Base-by-base conservation (phyloP, 139 green algal genomes). In the Desmodesmus armatus region DNA sequence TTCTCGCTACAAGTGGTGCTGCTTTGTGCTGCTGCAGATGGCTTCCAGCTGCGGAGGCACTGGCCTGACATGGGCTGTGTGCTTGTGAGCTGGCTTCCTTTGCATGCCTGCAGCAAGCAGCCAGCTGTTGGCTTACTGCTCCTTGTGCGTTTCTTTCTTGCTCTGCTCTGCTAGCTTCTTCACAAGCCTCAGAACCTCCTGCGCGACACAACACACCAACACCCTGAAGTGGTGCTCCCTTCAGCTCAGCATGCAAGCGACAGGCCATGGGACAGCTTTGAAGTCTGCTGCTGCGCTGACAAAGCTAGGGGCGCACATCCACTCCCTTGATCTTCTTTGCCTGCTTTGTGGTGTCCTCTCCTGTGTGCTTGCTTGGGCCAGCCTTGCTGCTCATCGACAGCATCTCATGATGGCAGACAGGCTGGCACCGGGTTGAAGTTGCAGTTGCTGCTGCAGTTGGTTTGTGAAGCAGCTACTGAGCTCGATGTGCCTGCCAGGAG, bases 161-260 rank as follows among this genome's bases (percentile, higher is more conserved):
- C 93, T 82, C 29, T 88, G 37, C 35, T 91, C 72, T 1, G 85
- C 84, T 7, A 97, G 84, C 19, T 81, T 75, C 35, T 90, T 90
- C 2, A 97, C 94, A 67, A 96, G 90, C 6, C 75, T 87, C 9
- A 97, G 85, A 2, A 97, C 91, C 58, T 96, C 93, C 93, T 97
- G 86, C n/a, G n/a, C n/a, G n/a, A n/a, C n/a, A n/a, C n/a, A n/a
- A 31, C 69, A 7, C 5, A 44, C 3, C 60, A 49, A 2, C n/a
- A n/a, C n/a, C n/a, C n/a, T n/a, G n/a, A n/a, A n/a, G 15, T 27
- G 13, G 58, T 13, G n/a, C 21, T 67, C 21, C 6, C 23, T 67
- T 67, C 58, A n/a, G 25, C 21, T 19, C 19, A 19, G 17, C 51
- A 17, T 62, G 21, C 60, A 23, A 1, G n/a, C n/a, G n/a, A n/a